A percentile compares a stretch with the other conserved stretches of the same genome.
Evolutionary conservation across 345 rosid species (phyloP).

Genomic region (Rhodomyrtus tomentosa): DNA sequence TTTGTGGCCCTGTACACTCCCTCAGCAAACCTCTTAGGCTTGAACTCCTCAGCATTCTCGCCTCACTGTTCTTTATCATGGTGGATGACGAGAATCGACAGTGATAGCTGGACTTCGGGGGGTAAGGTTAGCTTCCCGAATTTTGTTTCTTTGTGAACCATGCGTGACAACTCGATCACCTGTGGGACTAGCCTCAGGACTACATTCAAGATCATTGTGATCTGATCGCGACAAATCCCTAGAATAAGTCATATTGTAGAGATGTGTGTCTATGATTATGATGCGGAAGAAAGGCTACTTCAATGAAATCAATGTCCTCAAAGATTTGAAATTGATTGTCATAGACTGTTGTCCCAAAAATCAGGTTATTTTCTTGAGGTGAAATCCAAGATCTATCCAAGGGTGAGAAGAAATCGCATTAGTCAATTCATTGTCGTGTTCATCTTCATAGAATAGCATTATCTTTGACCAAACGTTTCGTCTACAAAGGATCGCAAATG

Average conservation of each 20-base stretch:
- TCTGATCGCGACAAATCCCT: not conserved
- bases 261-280: not conserved
- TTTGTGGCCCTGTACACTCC: slow-evolving; percentile 54
- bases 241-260: not conserved
- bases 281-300: not conserved
- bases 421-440: not conserved
- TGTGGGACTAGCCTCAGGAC: slow-evolving; percentile 60
- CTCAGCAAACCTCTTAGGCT: slow-evolving; percentile 43
- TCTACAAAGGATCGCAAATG: no score
- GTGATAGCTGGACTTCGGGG: slow-evolving; percentile 24
- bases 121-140: slow-evolving; percentile 43
- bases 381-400: not conserved
- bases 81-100: slow-evolving; percentile 38
- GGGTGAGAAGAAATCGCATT: not conserved
- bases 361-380: not conserved
- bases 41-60: slow-evolving; percentile 49
- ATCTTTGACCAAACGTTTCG: not conserved
- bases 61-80: slow-evolving; percentile 55
- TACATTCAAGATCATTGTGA: slow-evolving; percentile 48
- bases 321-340: not conserved
- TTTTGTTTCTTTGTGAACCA: slow-evolving; percentile 29
- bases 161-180: slow-evolving; percentile 18
- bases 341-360: not conserved
- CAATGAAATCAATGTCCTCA: not conserved
- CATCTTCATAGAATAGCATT: not conserved